Conservation (phyloP, 2,329 filamentous ascomycete species). For the Cytospora schulzeri region DNA sequence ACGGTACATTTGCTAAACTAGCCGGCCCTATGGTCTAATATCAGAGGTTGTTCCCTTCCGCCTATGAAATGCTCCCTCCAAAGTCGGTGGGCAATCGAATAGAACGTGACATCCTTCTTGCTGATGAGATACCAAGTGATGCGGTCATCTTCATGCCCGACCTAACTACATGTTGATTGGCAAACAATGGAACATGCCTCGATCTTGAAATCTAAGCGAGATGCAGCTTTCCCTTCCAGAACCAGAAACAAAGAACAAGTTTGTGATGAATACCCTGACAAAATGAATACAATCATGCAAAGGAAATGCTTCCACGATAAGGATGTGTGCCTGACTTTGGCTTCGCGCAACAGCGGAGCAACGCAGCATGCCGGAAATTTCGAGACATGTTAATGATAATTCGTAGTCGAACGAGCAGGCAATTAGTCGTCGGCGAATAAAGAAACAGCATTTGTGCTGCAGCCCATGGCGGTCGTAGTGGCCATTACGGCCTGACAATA, state of each 20-base stretch:
- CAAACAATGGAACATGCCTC: conserved; percentile 25
- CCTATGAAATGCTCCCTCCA: conserved; percentile 28
- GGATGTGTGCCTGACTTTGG: conserved; percentile 9
- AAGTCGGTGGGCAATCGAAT: conserved; percentile 27
- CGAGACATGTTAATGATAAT: conserved; percentile 23
- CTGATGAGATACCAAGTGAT: conserved; percentile 15
- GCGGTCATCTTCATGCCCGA: conserved; percentile 22
- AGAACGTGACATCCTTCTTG: conserved; percentile 27
- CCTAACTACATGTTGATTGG: conserved; percentile 23
- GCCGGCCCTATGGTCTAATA: conserved; percentile 28
- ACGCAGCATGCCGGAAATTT: conserved; percentile 11
- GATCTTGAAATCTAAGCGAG: conserved; percentile 24
- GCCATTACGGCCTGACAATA: conserved; percentile 2
- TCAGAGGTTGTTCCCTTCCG: conserved; percentile 29
- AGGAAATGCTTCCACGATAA: conserved; percentile 32
- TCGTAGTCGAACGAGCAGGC: conserved; percentile 5
- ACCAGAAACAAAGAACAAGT: conserved; percentile 8
- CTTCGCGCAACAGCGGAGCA: conserved; percentile 11
- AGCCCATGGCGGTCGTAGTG: conserved; percentile 1
- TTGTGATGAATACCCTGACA: conserved; percentile 24
- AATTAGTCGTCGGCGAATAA: neutral
- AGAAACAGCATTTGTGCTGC: conserved; percentile 10
- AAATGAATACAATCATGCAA: conserved; percentile 26
- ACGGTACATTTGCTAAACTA: conserved; percentile 26
- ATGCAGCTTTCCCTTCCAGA: conserved; percentile 9